A percentile compares a stretch with the other conserved stretches of the same genome.
These are phyloP conservation scores for Boletus fagicola DNA, from an alignment of 768 basidiomycete genomes.

Conservation along the genomic window DNA sequence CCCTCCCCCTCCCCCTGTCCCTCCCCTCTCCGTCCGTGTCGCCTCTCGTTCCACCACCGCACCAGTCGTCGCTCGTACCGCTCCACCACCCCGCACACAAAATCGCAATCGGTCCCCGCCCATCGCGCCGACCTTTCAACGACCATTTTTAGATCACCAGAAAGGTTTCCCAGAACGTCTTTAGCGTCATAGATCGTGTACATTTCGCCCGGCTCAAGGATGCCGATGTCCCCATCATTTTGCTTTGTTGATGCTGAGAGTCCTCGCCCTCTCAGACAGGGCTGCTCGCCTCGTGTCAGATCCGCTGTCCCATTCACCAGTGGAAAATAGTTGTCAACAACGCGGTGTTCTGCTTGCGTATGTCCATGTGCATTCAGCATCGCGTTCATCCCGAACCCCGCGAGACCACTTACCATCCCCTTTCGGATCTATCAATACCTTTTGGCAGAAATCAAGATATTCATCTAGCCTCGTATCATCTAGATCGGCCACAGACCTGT, in stretches of 20 bases:
- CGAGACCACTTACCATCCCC: slow-evolving; percentile 25
- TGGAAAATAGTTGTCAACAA: slow-evolving; percentile 45
- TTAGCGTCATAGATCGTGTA: slow-evolving; percentile 64
- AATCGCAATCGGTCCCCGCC: slow-evolving; percentile 52
- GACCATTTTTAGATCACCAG: slow-evolving; percentile 50
- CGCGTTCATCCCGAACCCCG: slow-evolving; percentile 14
- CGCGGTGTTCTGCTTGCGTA: slow-evolving; percentile 25
- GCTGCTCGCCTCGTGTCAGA: not conserved
- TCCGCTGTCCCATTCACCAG: slow-evolving; percentile 15
- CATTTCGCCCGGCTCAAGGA: slow-evolving; percentile 53
- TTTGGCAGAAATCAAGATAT: slow-evolving; percentile 66
- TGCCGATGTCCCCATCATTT: slow-evolving; percentile 5
- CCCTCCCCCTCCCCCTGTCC: slow-evolving; percentile 22
- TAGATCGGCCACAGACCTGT: slow-evolving; percentile 55
- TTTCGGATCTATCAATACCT: slow-evolving; percentile 42
- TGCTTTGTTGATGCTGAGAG: slow-evolving; percentile 10
- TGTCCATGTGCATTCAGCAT: slow-evolving; percentile 6
- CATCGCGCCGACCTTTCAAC: slow-evolving; percentile 51
- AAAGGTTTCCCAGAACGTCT: slow-evolving; percentile 63
- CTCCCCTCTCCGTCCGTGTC: slow-evolving; percentile 14
- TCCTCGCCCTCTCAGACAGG: slow-evolving; percentile 3
- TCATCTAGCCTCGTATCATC: slow-evolving; percentile 53
- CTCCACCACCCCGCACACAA: slow-evolving; percentile 57
- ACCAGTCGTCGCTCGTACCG: slow-evolving; percentile 62
- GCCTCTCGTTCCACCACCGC: slow-evolving; percentile 44